Evolutionary conservation across 306 rosid genomes (phyloP), one percentile per base, ranked within the genome.

Genomic region (Castanea sativa): DNA sequence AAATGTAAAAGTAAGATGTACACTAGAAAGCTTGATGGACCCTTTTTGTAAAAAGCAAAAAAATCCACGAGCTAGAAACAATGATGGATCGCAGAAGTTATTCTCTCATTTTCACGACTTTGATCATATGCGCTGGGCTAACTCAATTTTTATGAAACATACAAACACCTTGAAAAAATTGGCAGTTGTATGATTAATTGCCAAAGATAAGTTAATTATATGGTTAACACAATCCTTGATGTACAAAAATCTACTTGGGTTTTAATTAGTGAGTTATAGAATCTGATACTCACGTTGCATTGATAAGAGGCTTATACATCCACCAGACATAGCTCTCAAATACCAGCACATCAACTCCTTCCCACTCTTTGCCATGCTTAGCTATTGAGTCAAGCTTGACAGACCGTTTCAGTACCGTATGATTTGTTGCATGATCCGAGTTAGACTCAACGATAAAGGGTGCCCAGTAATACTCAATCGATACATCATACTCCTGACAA

Each of bases 261-360:
- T 60, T 60, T 60, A 27, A 60, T 60, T 60, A 60, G 64, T 11
- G 14, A 30, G 2, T 12, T 15, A 78, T 1, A 5, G 51, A 38
- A 4, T 56, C 41, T 68, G 43, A 49, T 10, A 86, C 91, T 70
- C 75, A 90, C 99, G 95, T 91, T 7, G 97, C 97, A 71, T 94
- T 92, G 80, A 94, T 85, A 13, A 86, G 55, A 76, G 98, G 99
- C 58, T 78, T 86, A 72, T 90, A 78, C 92, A 90, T 91, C 99
- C 94, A 95, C 99, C 97, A 94, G 38, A 92, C 91, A 51, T 94
- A 91, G 86, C 99, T 94, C 89, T 92, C 97, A 41, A 94, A 94
- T 32, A 94, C 92, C 88, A 94, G 83, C 29, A 91, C 38, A 84
- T 94, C 97, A 73, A 91, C 97, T 57, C 85, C 96, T 88, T 90